Evolutionary conservation across 1,284 basidiomycete genomes (phyloP).

Genomic region (Puccinia sorghi): DNA sequence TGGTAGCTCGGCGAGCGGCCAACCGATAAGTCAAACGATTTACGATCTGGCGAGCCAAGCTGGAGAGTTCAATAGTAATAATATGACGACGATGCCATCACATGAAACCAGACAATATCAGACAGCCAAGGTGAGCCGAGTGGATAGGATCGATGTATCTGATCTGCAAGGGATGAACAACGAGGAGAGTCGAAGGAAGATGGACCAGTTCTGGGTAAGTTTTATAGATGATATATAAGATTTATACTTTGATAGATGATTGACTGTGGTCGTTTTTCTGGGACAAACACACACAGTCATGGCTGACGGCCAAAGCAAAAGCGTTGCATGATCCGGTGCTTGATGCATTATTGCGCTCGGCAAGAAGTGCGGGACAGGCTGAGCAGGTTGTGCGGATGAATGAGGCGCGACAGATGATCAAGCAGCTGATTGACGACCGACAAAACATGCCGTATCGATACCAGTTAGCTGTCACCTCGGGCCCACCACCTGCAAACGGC

Average conservation of each 20-base stretch:
- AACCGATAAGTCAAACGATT: background rate
- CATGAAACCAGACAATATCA: background rate
- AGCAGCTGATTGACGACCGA: background rate
- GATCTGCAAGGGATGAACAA: conserved; percentile 6
- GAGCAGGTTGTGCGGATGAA: conserved; percentile 13
- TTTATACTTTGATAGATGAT: background rate
- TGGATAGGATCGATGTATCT: background rate
- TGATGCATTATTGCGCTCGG: conserved; percentile 8
- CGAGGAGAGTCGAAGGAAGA: conserved; percentile 20
- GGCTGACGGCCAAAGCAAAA: conserved; percentile 20
- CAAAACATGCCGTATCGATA: background rate
- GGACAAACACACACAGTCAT: background rate
- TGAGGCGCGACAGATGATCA: conserved; percentile 13
- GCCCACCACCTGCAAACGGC: background rate
- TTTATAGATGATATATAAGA: background rate
- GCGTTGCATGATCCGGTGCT: conserved; percentile 11
- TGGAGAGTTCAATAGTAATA: background rate
- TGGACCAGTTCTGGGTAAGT: conserved; percentile 36
- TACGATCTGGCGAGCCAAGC: background rate
- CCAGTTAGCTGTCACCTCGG: too few species aligned
- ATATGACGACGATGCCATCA: background rate
- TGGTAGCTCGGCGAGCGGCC: background rate
- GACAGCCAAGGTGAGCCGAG: conserved; percentile 1
- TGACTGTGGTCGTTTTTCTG: background rate
- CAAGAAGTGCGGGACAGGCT: background rate